These are phyloP conservation scores for Daldinia vernicosa DNA, from an alignment of 495 filamentous ascomycete genomes.

Conservation along the genomic window DNA sequence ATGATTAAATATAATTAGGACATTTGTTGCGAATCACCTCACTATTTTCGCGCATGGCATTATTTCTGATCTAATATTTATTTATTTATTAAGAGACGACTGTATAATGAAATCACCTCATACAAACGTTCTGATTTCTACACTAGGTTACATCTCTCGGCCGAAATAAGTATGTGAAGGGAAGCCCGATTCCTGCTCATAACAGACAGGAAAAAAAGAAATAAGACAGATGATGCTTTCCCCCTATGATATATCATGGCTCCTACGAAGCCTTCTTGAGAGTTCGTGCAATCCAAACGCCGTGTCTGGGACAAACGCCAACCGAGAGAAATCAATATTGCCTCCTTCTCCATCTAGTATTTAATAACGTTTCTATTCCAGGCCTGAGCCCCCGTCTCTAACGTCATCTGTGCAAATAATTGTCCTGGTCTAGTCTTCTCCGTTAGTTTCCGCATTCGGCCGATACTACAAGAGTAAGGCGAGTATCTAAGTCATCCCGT, in stretches of 20 bases:
- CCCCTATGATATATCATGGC: neutral
- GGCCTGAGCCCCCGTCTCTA: constrained; percentile 44
- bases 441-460: neutral
- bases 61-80: neutral
- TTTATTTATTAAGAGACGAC: neutral
- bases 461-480: neutral
- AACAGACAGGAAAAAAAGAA: neutral
- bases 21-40: no score
- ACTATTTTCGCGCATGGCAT: neutral
- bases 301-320: constrained; percentile 11
- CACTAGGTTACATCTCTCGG: neutral
- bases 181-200: neutral
- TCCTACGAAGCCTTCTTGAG: constrained; percentile 3
- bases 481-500: constrained; percentile 30
- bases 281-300: constrained; percentile 21
- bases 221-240: constrained; percentile 7
- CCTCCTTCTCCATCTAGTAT: constrained; percentile 13
- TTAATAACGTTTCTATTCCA: constrained; percentile 14
- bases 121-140: neutral
- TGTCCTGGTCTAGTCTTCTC: constrained; percentile 11
- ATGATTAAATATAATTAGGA: no score
- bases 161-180: neutral
- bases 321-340: neutral
- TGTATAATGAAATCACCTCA: neutral
- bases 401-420: constrained; percentile 18